These are phyloP conservation scores for Nitzschia putrida DNA, from an alignment of 108 stramenopile species.

Conservation along the genomic window DNA sequence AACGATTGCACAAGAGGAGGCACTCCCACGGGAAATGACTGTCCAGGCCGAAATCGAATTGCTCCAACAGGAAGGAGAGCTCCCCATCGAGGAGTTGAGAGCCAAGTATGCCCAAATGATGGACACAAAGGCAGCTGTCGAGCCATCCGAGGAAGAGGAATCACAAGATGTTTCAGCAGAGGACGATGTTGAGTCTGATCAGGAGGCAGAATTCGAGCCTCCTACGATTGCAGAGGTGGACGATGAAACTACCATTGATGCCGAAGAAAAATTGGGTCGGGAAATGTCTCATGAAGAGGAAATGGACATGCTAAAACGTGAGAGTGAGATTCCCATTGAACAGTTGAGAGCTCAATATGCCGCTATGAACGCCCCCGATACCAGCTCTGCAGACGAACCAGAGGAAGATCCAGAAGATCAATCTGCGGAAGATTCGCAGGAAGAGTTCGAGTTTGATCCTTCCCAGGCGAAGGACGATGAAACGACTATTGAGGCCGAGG, in stretches of 20 bases:
- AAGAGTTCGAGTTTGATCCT: conserved; percentile 51
- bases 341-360: no score
- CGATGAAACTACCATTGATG: background rate
- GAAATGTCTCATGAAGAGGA: background rate
- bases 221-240: background rate
- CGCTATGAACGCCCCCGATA: background rate
- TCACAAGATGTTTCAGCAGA: background rate
- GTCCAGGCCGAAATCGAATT: conserved; percentile 60
- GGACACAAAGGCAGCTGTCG: background rate
- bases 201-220: background rate
- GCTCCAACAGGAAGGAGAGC: conserved; percentile 58
- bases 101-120: conserved; percentile 40
- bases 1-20: conserved; percentile 66
- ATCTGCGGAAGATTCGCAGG: conserved; percentile 34
- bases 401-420: conserved; percentile 32
- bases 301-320: background rate
- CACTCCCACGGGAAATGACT: conserved; percentile 60
- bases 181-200: background rate
- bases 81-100: conserved; percentile 75
- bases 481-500: conserved; percentile 53
- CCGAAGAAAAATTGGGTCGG: background rate
- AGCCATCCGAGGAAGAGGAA: background rate
- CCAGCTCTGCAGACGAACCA: conserved; percentile 6
- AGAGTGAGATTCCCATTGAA: background rate
- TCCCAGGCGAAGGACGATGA: conserved; percentile 53